A percentile compares a stretch with the other conserved stretches of the same genome.
phyloP scores from a whole-genome alignment of 495 filamentous ascomycete genomes.

The Eremomyces bilateralis region DNA sequence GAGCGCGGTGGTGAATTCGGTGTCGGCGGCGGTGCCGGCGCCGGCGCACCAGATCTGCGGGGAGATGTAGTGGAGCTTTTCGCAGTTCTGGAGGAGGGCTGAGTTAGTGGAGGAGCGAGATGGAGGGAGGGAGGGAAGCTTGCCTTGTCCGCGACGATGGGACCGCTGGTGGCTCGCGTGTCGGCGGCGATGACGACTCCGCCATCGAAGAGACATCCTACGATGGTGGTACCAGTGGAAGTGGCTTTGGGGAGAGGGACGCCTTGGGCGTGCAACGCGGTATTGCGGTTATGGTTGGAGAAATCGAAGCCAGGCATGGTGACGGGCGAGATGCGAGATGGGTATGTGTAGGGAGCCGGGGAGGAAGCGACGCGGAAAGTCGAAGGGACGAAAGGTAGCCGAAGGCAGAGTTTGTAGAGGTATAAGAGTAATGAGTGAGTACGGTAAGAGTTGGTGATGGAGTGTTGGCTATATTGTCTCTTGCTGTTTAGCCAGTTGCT shows the following conservation, averaged over 20 bases:
- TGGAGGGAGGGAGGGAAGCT: constrained; percentile 1
- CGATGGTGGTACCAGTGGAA: constrained; percentile 97
- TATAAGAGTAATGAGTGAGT: too few relatives aligned
- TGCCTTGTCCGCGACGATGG: constrained; percentile 97
- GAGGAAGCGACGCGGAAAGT: constrained; percentile 12
- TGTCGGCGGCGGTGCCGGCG: constrained; percentile 94
- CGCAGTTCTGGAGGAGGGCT: constrained; percentile 51
- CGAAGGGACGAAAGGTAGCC: constrained; percentile 5
- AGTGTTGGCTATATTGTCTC: too few relatives aligned
- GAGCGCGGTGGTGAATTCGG: constrained; percentile 95
- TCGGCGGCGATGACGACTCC: constrained; percentile 96
- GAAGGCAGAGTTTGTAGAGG: too few relatives aligned
- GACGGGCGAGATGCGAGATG: constrained; percentile 4
- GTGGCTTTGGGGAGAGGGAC: constrained; percentile 92
- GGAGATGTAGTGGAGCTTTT: constrained; percentile 97
- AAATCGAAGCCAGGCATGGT: constrained; percentile 98
- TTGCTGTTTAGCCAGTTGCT: too few relatives aligned
- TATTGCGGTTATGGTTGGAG: constrained; percentile 97
- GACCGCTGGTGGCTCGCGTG: constrained; percentile 90
- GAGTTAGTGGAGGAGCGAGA: not conserved
- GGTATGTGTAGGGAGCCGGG: constrained; percentile 5
- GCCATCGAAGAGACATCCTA: constrained; percentile 90
- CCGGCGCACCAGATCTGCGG: constrained; percentile 99
- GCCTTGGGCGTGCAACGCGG: constrained; percentile 77
- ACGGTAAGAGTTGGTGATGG: too few relatives aligned